Evolutionary conservation across 306 rosid genomes (phyloP).

Genomic region (Vigna mungo): DNA sequence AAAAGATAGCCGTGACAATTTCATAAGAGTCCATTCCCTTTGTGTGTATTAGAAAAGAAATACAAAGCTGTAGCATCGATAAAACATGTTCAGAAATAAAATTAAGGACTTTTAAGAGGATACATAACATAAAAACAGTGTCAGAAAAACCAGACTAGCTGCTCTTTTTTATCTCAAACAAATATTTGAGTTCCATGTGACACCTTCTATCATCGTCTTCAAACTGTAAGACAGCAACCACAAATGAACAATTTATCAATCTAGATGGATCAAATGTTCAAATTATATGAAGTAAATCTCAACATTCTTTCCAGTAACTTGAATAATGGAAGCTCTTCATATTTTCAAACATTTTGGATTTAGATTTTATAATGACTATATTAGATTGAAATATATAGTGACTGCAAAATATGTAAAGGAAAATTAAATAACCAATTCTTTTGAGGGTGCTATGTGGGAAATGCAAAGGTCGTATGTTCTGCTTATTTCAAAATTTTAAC

Average conservation of each 20-base stretch:
- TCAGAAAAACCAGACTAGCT: slow-evolving; percentile 38
- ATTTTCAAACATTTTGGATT: background rate
- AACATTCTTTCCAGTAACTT: background rate
- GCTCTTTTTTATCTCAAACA: slow-evolving; percentile 55
- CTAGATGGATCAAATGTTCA: slow-evolving; percentile 10
- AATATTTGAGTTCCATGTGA: slow-evolving; percentile 58
- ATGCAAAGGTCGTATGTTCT: background rate
- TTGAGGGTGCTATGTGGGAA: background rate
- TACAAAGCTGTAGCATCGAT: slow-evolving; percentile 14
- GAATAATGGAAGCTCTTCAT: background rate
- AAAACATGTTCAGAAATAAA: slow-evolving; percentile 20
- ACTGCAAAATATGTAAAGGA: slow-evolving; percentile 1
- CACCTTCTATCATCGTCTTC: slow-evolving; percentile 60
- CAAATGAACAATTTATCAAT: slow-evolving; percentile 18
- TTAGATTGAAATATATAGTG: slow-evolving; percentile 18
- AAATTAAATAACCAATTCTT: background rate
- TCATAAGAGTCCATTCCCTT: slow-evolving; percentile 5
- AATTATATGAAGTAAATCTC: background rate
- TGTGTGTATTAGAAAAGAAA: slow-evolving; percentile 30
- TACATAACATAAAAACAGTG: background rate
- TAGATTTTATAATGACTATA: background rate
- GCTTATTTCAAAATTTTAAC: background rate
- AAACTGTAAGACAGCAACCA: slow-evolving; percentile 51
- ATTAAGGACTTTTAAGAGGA: slow-evolving; percentile 5
- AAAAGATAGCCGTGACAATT: background rate